A percentile compares a stretch with the other conserved stretches of the same genome.
These are phyloP conservation scores for Macaranga tanarius DNA, from an alignment of 441 rosid species.

Conservation along the genomic window DNA sequence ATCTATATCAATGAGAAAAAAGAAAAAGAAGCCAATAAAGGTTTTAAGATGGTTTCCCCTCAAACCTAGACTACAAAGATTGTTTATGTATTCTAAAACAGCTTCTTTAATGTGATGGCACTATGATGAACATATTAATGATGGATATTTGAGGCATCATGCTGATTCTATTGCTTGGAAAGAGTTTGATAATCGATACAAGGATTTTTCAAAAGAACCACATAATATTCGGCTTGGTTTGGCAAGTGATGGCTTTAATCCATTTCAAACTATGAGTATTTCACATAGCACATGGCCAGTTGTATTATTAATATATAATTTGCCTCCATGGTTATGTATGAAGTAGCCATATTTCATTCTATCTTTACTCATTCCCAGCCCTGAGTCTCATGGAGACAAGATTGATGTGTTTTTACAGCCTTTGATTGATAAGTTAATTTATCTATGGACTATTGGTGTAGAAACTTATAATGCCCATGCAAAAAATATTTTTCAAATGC, in stretches of 20 bases:
- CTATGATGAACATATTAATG: neutral
- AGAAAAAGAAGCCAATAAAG: neutral
- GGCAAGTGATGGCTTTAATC: neutral
- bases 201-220: neutral
- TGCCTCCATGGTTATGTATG: no score
- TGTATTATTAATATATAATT: no score
- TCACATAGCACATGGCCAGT: no score
- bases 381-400: no score
- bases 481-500: neutral
- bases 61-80: neutral
- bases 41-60: neutral
- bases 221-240: neutral
- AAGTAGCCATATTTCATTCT: no score
- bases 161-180: neutral
- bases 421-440: neutral
- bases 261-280: no score
- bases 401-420: neutral
- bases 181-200: neutral
- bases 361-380: no score
- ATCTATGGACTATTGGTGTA: neutral
- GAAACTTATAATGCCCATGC: neutral
- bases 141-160: neutral
- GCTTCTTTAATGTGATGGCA: neutral
- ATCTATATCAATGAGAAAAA: no score
- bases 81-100: neutral